These are phyloP conservation scores for Monosporozyma siamensis DNA, from an alignment of 805 yeast genomes.

Conservation along the genomic window DNA sequence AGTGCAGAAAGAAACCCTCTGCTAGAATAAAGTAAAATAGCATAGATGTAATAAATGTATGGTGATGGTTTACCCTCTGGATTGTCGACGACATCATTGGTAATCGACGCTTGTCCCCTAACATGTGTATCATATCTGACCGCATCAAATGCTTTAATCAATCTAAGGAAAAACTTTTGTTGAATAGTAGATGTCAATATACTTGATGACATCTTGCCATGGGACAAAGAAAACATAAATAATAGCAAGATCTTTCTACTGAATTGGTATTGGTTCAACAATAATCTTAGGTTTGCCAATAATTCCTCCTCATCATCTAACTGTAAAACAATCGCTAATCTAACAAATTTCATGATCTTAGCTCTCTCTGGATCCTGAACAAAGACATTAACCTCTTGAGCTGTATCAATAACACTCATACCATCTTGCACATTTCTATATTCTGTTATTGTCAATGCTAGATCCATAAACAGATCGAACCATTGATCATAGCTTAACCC, in stretches of 20 bases:
- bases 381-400: constrained; percentile 72
- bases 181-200: constrained; percentile 68
- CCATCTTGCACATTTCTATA: constrained; percentile 56
- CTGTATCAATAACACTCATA: constrained; percentile 58
- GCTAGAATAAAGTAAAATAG: constrained; percentile 70
- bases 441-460: constrained; percentile 57
- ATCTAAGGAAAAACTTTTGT: constrained; percentile 84
- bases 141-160: constrained; percentile 81
- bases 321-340: constrained; percentile 47
- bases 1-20: constrained; percentile 76
- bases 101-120: constrained; percentile 70
- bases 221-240: constrained; percentile 54
- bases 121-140: constrained; percentile 43
- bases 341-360: constrained; percentile 52
- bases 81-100: constrained; percentile 39
- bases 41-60: constrained; percentile 68
- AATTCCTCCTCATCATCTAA: constrained; percentile 44
- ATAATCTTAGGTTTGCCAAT: constrained; percentile 48
- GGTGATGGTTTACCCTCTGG: constrained; percentile 45
- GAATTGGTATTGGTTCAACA: constrained; percentile 66
- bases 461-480: constrained; percentile 78
- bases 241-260: constrained; percentile 56
- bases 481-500: constrained; percentile 72
- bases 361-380: constrained; percentile 52
- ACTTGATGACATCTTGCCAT: constrained; percentile 48